Evolutionary conservation across 768 basidiomycete species (phyloP).

Genomic region (Lyophyllum shimeji): DNA sequence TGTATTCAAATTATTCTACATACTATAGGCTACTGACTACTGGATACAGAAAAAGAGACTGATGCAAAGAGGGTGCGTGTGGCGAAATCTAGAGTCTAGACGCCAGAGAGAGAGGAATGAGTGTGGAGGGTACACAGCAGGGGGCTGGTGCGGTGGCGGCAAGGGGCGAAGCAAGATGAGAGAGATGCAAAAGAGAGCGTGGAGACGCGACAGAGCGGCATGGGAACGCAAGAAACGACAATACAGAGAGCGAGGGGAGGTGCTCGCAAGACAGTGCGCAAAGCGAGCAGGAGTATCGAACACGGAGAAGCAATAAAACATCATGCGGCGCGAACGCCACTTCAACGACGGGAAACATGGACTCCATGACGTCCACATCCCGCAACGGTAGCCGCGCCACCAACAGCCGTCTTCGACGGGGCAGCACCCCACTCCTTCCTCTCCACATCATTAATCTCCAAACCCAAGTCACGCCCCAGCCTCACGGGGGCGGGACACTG

Average conservation of each 20-base stretch:
- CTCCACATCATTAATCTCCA: slow-evolving; percentile 8
- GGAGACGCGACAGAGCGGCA: neutral
- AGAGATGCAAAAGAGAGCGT: neutral
- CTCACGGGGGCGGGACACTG: slow-evolving; percentile 4
- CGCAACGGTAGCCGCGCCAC: slow-evolving; percentile 12
- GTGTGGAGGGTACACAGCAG: neutral
- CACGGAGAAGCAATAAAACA: neutral
- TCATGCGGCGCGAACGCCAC: neutral
- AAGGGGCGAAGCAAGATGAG: neutral
- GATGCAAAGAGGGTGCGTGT: neutral
- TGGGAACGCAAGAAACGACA: neutral
- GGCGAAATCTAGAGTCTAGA: neutral
- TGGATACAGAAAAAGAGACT: neutral
- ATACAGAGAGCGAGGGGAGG: too few relatives aligned
- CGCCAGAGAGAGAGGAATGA: neutral
- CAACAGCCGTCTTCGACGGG: neutral
- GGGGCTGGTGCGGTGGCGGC: neutral
- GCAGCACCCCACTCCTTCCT: slow-evolving; percentile 8
- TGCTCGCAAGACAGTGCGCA: neutral
- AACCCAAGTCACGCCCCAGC: neutral
- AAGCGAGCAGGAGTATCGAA: neutral
- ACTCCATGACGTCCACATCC: slow-evolving; percentile 10
- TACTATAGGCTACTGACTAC: neutral
- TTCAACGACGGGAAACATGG: slow-evolving; percentile 6
- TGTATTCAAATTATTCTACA: neutral